Percentiles rank a stretch among this genome's conserved stretches.
phyloP scores from a whole-genome alignment of 75 land plant species.

The Isoetes taiwanensis region DNA sequence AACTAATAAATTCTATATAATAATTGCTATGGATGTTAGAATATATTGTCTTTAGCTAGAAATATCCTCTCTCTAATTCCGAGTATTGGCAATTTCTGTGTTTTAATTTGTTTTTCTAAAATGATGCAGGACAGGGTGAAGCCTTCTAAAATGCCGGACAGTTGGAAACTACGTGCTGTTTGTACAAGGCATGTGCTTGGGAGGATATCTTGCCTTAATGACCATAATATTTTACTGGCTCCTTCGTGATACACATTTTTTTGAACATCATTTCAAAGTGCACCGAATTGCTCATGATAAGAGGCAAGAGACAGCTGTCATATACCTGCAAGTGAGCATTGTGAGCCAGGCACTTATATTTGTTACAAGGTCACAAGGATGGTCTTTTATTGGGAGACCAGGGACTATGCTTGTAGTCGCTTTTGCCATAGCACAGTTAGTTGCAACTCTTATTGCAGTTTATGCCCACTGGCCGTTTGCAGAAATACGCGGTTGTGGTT shows the following conservation, averaged over 20 bases:
- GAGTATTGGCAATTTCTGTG: background rate
- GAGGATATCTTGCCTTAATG: constrained; percentile 13
- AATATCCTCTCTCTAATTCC: background rate
- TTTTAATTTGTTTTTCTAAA: background rate
- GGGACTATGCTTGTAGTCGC: constrained; percentile 22
- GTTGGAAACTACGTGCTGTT: constrained; percentile 22
- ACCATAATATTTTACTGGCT: constrained; percentile 22
- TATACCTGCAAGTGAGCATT: constrained; percentile 29
- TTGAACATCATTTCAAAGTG: constrained; percentile 16
- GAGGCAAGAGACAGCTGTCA: constrained; percentile 16
- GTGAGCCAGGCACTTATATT: constrained; percentile 34
- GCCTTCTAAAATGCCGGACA: constrained; percentile 16
- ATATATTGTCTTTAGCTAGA: background rate
- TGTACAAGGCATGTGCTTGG: constrained; percentile 15
- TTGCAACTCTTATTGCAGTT: constrained; percentile 27
- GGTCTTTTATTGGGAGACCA: constrained; percentile 23
- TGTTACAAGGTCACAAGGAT: constrained; percentile 19
- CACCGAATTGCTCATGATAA: background rate
- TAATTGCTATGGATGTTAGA: background rate
- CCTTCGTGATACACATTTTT: constrained; percentile 18
- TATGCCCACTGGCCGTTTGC: constrained; percentile 33
- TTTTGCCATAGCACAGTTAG: constrained; percentile 22
- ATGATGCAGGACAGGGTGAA: constrained; percentile 22
- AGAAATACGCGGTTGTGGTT: constrained; percentile 25
- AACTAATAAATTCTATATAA: background rate